These are phyloP conservation scores for Fistulina hepatica DNA, from an alignment of 1,284 basidiomycete species.

Conservation along the genomic window DNA sequence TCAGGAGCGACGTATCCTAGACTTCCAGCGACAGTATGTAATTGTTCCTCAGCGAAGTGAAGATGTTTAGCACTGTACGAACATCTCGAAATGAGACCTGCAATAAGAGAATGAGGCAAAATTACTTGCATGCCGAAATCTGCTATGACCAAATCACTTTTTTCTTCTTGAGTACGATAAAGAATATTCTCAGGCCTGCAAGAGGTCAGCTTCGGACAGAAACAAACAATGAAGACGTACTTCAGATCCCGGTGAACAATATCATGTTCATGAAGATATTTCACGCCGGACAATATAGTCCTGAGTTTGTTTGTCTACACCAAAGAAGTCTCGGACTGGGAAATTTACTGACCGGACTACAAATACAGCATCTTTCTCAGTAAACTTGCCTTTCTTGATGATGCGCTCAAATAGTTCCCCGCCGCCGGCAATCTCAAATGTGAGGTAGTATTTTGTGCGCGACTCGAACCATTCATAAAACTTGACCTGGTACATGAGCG, in stretches of 20 bases:
- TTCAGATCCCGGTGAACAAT: constrained; percentile 92
- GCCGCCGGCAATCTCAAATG: constrained; percentile 84
- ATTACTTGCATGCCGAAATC: constrained; percentile 87
- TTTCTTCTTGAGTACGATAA: constrained; percentile 64
- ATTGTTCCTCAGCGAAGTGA: constrained; percentile 64
- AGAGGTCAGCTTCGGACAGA: background rate
- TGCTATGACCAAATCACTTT: constrained; percentile 81
- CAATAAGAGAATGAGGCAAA: too few species aligned
- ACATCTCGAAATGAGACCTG: too few species aligned
- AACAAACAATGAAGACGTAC: too few species aligned
- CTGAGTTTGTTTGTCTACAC: constrained; percentile 24
- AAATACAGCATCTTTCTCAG: constrained; percentile 73
- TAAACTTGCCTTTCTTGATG: constrained; percentile 75
- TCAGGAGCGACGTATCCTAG: constrained; percentile 95
- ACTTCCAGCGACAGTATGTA: constrained; percentile 78
- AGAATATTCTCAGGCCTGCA: constrained; percentile 89
- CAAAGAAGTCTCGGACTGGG: background rate
- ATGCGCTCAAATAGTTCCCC: constrained; percentile 88
- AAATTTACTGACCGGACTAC: constrained; percentile 48
- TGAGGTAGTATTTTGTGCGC: constrained; percentile 81
- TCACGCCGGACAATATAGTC: constrained; percentile 68
- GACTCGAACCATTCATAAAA: constrained; percentile 93
- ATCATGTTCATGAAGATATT: constrained; percentile 76
- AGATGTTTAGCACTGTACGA: constrained; percentile 65
- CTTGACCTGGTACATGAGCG: constrained; percentile 52